Conservation (phyloP, 2,329 filamentous ascomycete genomes). For the Xylariaceae sp. region DNA sequence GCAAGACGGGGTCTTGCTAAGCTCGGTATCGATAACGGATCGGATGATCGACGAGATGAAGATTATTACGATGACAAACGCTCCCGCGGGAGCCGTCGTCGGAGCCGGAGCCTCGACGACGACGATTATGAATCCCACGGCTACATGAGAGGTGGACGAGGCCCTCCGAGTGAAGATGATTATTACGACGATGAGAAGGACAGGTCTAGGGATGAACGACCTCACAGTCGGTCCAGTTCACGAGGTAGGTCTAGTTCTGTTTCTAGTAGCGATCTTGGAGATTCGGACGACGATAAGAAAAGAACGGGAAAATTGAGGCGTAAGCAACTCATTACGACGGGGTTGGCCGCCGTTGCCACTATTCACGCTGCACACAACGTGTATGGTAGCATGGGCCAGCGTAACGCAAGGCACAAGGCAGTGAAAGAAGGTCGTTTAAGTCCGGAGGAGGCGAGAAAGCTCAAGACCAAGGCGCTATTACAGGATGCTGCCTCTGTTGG, state of each 20-base stretch:
- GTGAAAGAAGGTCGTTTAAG: conserved; percentile 57
- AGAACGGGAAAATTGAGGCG: conserved; percentile 60
- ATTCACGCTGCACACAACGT: conserved; percentile 63
- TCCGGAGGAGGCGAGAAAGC: conserved; percentile 54
- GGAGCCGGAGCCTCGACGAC: conserved; percentile 40
- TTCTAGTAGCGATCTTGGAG: conserved; percentile 58
- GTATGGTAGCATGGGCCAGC: conserved; percentile 62
- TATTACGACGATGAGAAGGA: conserved; percentile 54
- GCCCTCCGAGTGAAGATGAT: conserved; percentile 30
- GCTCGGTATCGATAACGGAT: conserved; percentile 59
- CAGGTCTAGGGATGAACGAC: conserved; percentile 43
- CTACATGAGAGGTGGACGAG: conserved; percentile 41
- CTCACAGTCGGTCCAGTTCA: conserved; percentile 45
- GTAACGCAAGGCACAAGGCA: conserved; percentile 54
- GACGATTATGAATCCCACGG: conserved; percentile 36
- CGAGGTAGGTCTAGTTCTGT: conserved; percentile 49
- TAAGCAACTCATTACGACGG: conserved; percentile 62
- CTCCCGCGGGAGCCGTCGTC: conserved; percentile 40
- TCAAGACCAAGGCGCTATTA: conserved; percentile 59
- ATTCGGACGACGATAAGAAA: conserved; percentile 61
- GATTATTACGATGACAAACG: conserved; percentile 44
- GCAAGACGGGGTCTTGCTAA: conserved; percentile 64
- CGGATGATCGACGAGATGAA: conserved; percentile 49
- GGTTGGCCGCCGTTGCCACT: conserved; percentile 60
- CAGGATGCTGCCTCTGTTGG: conserved; percentile 63